Evolutionary conservation across 2,329 filamentous ascomycete genomes (phyloP), one percentile per base, ranked within the genome.

Genomic region (Alternaria brassicae): DNA sequence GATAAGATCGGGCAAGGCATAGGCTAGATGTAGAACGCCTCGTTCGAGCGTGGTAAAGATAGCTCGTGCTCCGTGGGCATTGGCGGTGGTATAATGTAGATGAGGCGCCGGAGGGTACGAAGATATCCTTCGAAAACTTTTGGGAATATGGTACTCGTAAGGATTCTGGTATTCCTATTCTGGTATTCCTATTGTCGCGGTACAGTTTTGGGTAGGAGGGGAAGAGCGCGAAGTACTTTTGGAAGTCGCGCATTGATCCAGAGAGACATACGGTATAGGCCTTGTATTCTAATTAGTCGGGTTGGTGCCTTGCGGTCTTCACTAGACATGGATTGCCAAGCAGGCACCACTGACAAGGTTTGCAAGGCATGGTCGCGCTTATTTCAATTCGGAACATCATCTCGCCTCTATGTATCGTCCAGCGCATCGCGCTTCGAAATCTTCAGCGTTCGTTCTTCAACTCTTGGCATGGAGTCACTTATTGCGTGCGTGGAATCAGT

Each of bases 241-340:
- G 25, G 41, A 13, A 44, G 6, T 44, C 41, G 25, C 41, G 41
- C n/a, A 9, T 28, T 17, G 15, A 44, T 28, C 3, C 7, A 3
- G 6, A 0, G 15, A 28, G 17, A 2, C 7, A 28, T n/a, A 1
- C 1, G 6, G 6, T 45, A 2, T 7, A 32, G 1, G 6, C 8
- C 7, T 13, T 13, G 10, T 0, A 2, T 10, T 21, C 1, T 15
- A 3, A 21, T 1, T 3, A 13, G 3, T 9, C 6, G 17, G 7
- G 12, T 23, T 19, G 44, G 44, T 47, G 28, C 28, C 19, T 47
- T 3, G 8, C 1, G 1, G 28, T 2, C 28, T 47, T 47, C 23
- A 28, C 19, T 32, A 4, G 12, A 32, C 17, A 9, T 47, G 12
- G 5, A 32, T 32, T 23, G 44, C 44, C 44, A 47, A 47, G 44